A percentile compares a stretch with the other conserved stretches of the same genome.
Evolutionary conservation across 495 filamentous ascomycete species (phyloP).

Genomic region (Aspergillus campestris): DNA sequence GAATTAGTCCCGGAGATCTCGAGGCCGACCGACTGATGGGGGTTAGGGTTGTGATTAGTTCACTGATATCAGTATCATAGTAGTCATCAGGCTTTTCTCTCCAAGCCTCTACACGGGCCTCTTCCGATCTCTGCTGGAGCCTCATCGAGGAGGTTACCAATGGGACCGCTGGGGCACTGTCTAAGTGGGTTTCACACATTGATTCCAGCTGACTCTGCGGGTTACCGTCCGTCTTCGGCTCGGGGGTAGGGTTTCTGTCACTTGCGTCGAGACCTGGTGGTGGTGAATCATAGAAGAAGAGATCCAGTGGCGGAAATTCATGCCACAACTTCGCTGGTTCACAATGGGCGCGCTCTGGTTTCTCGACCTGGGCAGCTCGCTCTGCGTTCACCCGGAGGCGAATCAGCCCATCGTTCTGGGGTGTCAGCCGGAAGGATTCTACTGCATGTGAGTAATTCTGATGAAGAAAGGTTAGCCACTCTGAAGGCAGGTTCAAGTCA

Average conservation of each 20-base stretch:
- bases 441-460: background rate
- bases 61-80: too few species aligned
- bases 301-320: background rate
- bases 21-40: too few species aligned
- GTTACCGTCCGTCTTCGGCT: background rate
- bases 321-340: background rate
- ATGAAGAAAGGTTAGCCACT: conserved; percentile 5
- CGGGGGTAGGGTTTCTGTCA: background rate
- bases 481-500: background rate
- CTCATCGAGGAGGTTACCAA: background rate
- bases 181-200: background rate
- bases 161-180: background rate
- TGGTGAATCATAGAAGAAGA: background rate
- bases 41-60: too few species aligned
- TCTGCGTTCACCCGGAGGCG: conserved; percentile 7
- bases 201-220: background rate
- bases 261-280: background rate
- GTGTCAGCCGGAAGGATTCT: background rate
- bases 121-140: background rate
- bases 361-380: conserved; percentile 7
- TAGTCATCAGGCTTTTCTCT: too few species aligned
- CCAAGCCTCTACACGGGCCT: background rate
- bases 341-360: background rate
- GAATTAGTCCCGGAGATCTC: too few species aligned
- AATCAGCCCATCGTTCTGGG: conserved; percentile 6